Base-by-base conservation (phyloP, 1,139 yeast species). In the Geotrichum macrosporum region DNA sequence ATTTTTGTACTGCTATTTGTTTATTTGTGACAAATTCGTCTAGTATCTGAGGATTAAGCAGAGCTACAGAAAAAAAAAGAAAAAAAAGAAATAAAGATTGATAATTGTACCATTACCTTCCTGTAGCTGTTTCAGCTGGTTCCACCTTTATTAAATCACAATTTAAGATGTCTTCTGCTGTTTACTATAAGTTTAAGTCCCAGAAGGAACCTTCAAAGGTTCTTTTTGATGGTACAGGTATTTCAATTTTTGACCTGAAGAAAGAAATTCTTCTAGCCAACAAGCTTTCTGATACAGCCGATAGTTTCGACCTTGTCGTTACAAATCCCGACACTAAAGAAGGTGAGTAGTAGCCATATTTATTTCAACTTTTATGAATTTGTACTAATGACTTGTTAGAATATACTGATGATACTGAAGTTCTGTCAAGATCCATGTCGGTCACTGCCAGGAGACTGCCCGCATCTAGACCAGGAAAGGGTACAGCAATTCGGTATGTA, bases 201-300 rank as follows among this genome's bases (percentile, higher is more conserved):
- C 96, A 89, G 64, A 84, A 81, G 64, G 81, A 78, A 46, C 81
- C 85, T 40, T 79, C 86, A 1, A 78, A 94, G 39, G 79, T 92
- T 39, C 77, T 83, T 45, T 94, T 92, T 63, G 98, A 94, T 65
- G 98, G 98, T 24, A 89, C 97, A 0, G 96, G 97, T 29, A 80
- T 94, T 47, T 85, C 95, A 9, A 95, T 89, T 10, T 92, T 89
- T 69, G 98, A 92, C 63, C 71, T 92, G 53, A 94, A 94, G 67
- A 79, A 92, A 55, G 97, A 92, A 59, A 88, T 92, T 50, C 83
- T 94, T 43, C 66, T 75, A 26, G 87, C 82, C 42, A 92, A 89
- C 66, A 85, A 81, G 58, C 70, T 92, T 19, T 89, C 92, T 3
- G 80, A 81, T 50, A 94, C 96, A 1, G 77, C 82, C 3, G 96